Base-by-base conservation (phyloP, 768 basidiomycete species). In the Termitomyces sp. region DNA sequence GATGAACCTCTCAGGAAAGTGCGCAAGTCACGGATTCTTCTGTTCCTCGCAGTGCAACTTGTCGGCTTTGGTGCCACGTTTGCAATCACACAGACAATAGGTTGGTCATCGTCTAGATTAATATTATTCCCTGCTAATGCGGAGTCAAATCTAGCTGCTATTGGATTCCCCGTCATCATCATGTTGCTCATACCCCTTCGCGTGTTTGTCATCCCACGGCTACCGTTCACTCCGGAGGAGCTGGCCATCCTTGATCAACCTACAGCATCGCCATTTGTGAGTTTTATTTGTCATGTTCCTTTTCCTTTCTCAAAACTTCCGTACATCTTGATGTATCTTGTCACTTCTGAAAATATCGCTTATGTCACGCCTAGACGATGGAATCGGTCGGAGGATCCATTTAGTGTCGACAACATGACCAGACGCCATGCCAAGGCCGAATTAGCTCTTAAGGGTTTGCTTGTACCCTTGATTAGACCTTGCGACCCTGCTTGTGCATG, bases 91-190 rank as follows among this genome's bases (percentile, higher is more conserved):
- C 94, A 97, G 67, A 95, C 93, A 1, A 84, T 89, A 58, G 91
- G 91, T 91, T 20, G 26, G 45, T 15, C 58, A 67, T 68, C 76
- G 24, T 36, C 15, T 5, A 20, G 20, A 7, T n/a, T n/a, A n/a
- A 20, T 24, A 12, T 76, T 34, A 20, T 39, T 18, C 4, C 13
- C 24, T 4, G 73, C 20, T 41, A 20, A 41, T 20, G n/a, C 7
- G 16, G 15, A n/a, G n/a, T n/a, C 9, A 9, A 41, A 41, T 20
- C n/a, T 41, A 87, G 94, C 90, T 42, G 93, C 92, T 4, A 93
- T 96, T 58, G 92, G 88, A 0, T 97, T 97, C 69, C 93, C 94
- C 0, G 79, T 96, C 51, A 83, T 97, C 64, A 94, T 96, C 65
- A 81, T 91, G 68, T 70, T 92, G 39, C 79, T 97, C 15, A 77